Base-by-base conservation (phyloP, 2,329 filamentous ascomycete species). In the Emmonsia crescens region DNA sequence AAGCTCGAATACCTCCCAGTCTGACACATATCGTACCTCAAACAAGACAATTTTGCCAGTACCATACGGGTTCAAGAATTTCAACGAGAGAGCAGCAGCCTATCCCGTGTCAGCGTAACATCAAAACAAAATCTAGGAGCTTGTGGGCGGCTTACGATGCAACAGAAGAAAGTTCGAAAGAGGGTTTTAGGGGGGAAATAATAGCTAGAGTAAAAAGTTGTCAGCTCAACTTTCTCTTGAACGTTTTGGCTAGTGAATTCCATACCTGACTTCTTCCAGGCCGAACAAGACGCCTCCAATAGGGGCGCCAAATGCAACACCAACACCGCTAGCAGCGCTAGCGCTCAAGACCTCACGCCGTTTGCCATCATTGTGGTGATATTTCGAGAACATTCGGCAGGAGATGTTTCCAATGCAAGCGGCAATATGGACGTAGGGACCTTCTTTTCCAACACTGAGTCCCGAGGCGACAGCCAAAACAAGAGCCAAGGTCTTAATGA, bases 141-240 rank as follows among this genome's bases (percentile, higher is more conserved):
- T 1, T 31, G 57, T 49, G 44, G 48, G 48, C 44, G 3, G 59
- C 77, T 72, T 73, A 89, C 87, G 68, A 97, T 97, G 75, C 93
- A 97, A 78, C 93, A 97, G 76, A 97, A 97, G 75, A 99, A 99
- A 0, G 94, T 97, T 60, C 94, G 82, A 78, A 99, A 99, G 9
- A 99, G 82, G 0, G 93, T 97, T 77, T 99, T 97, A 5, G 93
- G 91, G 0, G 94, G 93, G 73, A 97, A 97, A 75, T 97, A 97
- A 75, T 97, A 97, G 67, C 89, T 85, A 57, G 29, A 63, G 51
- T 21, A 63, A 44, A 33, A 5, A n/a, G n/a, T 8, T 55, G 38
- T 57, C 21, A 57, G 55, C 5, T 31, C 1, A 40, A 40, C 12
- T 21, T n/a, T 29, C 21, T 16, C 55, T 44, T 65, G 60, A 21